Evolutionary conservation across 495 filamentous ascomycete genomes (phyloP), one percentile per base, ranked within the genome.

Genomic region (Opeltia flavorubescens): DNA sequence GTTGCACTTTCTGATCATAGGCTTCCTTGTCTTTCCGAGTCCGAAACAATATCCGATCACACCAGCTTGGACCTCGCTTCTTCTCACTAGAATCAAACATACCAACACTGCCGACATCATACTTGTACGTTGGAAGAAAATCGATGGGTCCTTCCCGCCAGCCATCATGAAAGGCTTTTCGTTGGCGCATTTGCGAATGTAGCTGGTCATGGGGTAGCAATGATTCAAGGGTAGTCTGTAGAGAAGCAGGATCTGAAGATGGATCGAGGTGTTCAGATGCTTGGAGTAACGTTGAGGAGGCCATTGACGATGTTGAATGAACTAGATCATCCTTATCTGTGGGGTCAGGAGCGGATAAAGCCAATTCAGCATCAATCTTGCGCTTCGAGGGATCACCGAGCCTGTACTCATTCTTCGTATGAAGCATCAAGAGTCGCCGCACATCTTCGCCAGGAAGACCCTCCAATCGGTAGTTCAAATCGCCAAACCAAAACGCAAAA

Each of bases 1-100:
- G 81, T 44, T 70, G 66, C 3, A 71, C 57, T 47, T 76, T 80
- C 43, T 64, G 66, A n/a, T 89, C 78, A 55, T 89, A 84, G n/a
- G 68, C 71, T 3, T 80, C 59, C 47, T 71, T 79, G 52, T 87
- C 82, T 43, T 69, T 75, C 30, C 81, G 76, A 1, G 84, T 84
- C 28, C 89, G 75, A 55, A 75, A 99, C 0, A 99, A 64, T 38
- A 99, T 88, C n/a, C 93, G 80, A 62, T 99, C 93, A 59, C 93
- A 99, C 89, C 89, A 99, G 59, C 87, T 94, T 4, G 93, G 93
- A 12, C 83, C 81, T 42, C 93, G 72, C 43, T 80, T 77, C 68
- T 96, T 99, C 54, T 95, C 93, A 50, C 86, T 94, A 0, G 87
- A 84, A 64, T 99, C 93, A 59, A 95, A 96, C 48, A 83, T 72